Evolutionary conservation across 345 rosid genomes (phyloP).

Genomic region (Geranium rotundifolium): DNA sequence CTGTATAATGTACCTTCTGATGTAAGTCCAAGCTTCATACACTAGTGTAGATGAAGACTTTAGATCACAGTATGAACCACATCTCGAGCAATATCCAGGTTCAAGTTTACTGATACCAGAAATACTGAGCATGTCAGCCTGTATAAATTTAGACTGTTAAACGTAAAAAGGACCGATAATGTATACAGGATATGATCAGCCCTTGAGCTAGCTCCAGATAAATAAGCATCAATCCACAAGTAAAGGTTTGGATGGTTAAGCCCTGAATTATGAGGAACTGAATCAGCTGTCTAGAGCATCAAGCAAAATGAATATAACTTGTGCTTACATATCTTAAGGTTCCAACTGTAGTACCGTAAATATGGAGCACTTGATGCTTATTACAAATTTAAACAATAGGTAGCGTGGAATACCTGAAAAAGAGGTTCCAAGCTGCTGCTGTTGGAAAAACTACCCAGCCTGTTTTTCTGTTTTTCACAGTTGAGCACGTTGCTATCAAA

Average conservation of each 20-base stretch:
- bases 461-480: constrained; percentile 31
- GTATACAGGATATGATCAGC: no score
- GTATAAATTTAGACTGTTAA: constrained; percentile 12
- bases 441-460: constrained; percentile 11
- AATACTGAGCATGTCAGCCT: no score
- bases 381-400: constrained; percentile 1
- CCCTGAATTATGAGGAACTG: no score
- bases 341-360: constrained; percentile 18
- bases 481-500: constrained; percentile 25
- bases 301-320: no score
- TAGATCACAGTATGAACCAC: constrained; percentile 38
- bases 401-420: constrained; percentile 23
- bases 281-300: no score
- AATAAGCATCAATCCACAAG: no score
- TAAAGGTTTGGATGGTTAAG: no score
- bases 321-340: no score
- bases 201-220: no score
- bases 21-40: constrained; percentile 38
- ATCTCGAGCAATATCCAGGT: constrained; percentile 49
- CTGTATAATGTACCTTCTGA: constrained; percentile 29
- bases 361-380: neutral
- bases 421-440: constrained; percentile 18
- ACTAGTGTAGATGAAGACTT: constrained; percentile 28
- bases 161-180: constrained; percentile 11
- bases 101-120: constrained; percentile 11